Conservation (phyloP, 2,329 filamentous ascomycete genomes). For the Pseudohalonectria lignicola region DNA sequence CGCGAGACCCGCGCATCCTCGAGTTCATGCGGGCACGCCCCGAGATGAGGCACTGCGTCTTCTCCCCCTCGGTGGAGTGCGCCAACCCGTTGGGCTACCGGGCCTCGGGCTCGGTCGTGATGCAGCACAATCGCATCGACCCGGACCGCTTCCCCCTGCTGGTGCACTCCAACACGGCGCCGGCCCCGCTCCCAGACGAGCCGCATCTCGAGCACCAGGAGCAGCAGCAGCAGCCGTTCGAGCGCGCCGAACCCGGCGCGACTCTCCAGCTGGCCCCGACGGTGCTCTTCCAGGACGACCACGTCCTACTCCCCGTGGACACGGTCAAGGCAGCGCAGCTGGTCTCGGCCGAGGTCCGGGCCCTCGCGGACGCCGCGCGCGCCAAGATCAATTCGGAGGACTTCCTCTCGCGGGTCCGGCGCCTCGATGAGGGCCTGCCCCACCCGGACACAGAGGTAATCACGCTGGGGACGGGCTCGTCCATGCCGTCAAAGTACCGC, state of each 20-base stretch:
- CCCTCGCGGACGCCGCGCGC: conserved; percentile 39
- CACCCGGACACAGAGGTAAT: conserved; percentile 71
- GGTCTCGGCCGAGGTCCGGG: conserved; percentile 23
- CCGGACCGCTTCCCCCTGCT: conserved; percentile 57
- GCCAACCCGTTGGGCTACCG: conserved; percentile 66
- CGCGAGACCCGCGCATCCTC: conserved; percentile 48
- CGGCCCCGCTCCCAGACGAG: conserved; percentile 3
- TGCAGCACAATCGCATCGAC: conserved; percentile 63
- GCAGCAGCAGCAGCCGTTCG: conserved; percentile 18
- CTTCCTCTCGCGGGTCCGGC: conserved; percentile 37
- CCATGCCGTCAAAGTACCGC: conserved; percentile 81
- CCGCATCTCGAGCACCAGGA: neutral
- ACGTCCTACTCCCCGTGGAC: conserved; percentile 36
- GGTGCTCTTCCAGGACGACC: conserved; percentile 31
- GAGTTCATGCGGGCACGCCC: conserved; percentile 56
- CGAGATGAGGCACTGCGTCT: conserved; percentile 63
- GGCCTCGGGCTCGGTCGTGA: conserved; percentile 53
- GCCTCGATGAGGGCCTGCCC: conserved; percentile 50
- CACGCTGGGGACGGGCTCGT: conserved; percentile 83
- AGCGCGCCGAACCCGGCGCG: conserved; percentile 31
- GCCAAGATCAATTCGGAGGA: conserved; percentile 25
- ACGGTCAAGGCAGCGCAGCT: conserved; percentile 28
- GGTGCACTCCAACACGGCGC: conserved; percentile 4
- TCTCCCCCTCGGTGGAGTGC: conserved; percentile 60
- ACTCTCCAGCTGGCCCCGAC: conserved; percentile 35